These are phyloP conservation scores for Abelmoschus esculentus DNA, from an alignment of 345 rosid genomes.

Conservation along the genomic window DNA sequence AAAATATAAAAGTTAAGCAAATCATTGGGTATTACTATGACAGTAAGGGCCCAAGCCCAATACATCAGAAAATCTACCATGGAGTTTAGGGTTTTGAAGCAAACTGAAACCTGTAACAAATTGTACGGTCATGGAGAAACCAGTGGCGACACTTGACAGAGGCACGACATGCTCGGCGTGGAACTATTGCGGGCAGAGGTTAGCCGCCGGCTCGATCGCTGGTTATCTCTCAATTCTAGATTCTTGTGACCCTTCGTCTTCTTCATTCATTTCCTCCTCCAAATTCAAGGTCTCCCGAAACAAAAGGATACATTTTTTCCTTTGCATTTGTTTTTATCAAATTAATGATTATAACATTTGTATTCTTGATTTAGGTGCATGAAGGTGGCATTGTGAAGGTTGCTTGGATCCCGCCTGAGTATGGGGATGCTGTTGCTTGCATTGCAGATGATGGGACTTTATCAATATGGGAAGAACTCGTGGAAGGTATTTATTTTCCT, in stretches of 20 bases:
- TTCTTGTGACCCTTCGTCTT: constrained; percentile 16
- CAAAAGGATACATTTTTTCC: background rate
- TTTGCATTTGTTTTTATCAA: background rate
- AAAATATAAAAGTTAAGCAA: too few species aligned
- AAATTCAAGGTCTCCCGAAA: constrained; percentile 1
- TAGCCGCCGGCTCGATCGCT: constrained; percentile 6
- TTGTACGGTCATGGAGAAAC: constrained; percentile 14
- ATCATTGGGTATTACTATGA: too few species aligned
- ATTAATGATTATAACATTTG: background rate
- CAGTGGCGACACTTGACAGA: constrained; percentile 9
- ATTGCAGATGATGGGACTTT: constrained; percentile 57
- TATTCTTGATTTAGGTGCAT: constrained; percentile 33
- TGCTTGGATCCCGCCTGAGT: constrained; percentile 75
- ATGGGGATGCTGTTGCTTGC: constrained; percentile 72
- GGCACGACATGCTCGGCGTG: constrained; percentile 8
- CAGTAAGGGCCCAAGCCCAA: background rate
- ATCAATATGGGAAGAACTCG: constrained; percentile 67
- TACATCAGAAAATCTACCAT: background rate
- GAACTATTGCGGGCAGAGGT: constrained; percentile 8
- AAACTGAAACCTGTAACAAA: background rate
- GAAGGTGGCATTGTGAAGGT: constrained; percentile 48
- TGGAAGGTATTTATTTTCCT: constrained; percentile 31
- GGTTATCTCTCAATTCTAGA: constrained; percentile 8
- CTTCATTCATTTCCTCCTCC: constrained; percentile 9
- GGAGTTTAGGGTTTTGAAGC: background rate